Base-by-base conservation (phyloP, 345 rosid genomes). In the Melaleuca quinquenervia region DNA sequence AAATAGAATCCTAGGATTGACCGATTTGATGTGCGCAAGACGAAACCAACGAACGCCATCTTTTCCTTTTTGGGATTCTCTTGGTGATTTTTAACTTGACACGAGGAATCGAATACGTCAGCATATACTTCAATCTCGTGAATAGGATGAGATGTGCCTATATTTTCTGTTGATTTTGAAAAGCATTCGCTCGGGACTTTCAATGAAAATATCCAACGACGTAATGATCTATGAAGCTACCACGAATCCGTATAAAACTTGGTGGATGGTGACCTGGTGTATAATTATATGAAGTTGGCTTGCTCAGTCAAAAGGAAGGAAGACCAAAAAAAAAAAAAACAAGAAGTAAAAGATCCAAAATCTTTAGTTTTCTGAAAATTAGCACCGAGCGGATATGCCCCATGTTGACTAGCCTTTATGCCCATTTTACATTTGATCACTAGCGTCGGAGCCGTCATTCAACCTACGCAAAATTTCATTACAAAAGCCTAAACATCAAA, bases 391-490 rank as follows among this genome's bases (percentile, higher is more conserved):
- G 0, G 15, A 32, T 32, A 32, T 64, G 76, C 22, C 76, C 29
- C 0, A 58, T 58, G 8, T n/a, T 6, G 36, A 58, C 16, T 58
- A n/a, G 15, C 14, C 18, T 64, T 64, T 8, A 64, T 18, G 45
- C 24, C 12, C 11, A 64, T 16, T 8, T 29, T 32, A 32, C 11
- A 64, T 64, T n/a, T 60, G 27, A 60, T 60, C 74, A 13, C 74
- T 13, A 15, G 24, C 9, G 7, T 18, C 0, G 13, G 1, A 64
- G 1, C 22, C 78, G 36, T 1, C 1, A 0, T 6, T 16, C 45
- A 1, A 16, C 5, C 7, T 18, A 70, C 3, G 36, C 22, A 32
- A 16, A 16, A 3, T 64, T 16, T 32, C 1, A 32, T 32, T n/a
- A 4, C 78, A 16, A 7, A 7, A 64, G 76, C 45, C 11, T 1